Percentiles rank a stretch among this genome's conserved stretches.
phyloP scores from a whole-genome alignment of 140 eudicot species.

The Flaveria floridana region DNA sequence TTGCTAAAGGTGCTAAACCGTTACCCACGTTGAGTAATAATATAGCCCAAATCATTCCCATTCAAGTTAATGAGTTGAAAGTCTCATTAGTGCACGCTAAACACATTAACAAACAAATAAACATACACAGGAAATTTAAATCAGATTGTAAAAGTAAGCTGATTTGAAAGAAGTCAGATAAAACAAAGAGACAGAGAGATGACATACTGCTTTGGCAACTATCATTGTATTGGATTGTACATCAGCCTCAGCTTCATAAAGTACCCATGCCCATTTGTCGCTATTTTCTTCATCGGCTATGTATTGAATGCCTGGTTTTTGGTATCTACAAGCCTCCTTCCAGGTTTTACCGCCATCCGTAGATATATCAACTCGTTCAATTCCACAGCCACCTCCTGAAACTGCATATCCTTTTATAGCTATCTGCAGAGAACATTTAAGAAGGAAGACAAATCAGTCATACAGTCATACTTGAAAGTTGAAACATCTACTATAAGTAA shows the following conservation, averaged over 20 bases:
- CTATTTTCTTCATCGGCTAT: conserved; percentile 61
- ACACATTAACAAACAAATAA: not conserved
- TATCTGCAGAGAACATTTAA: conserved; percentile 40
- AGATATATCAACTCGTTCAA: conserved; percentile 91
- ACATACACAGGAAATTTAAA: too few species aligned
- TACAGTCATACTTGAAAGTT: not conserved
- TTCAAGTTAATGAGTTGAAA: not conserved
- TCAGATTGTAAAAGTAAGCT: not conserved
- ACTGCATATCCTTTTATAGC: conserved; percentile 86
- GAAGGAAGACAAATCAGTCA: not conserved
- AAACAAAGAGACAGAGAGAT: not conserved
- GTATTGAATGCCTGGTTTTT: conserved; percentile 62
- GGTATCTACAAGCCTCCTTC: conserved; percentile 80
- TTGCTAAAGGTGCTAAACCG: not conserved
- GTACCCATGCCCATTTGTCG: conserved; percentile 98
- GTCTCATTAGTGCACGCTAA: not conserved
- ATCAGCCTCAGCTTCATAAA: conserved; percentile 68
- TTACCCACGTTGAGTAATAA: not conserved
- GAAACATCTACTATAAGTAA: not conserved
- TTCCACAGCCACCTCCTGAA: conserved; percentile 97
- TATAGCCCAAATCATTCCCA: too few species aligned
- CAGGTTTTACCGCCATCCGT: conserved; percentile 91
- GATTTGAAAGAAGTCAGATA: not conserved
- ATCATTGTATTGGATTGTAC: conserved; percentile 58
- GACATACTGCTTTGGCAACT: conserved; percentile 86